Evolutionary conservation across 2,329 filamentous ascomycete genomes (phyloP).

Genomic region (Diaporthe sp.): DNA sequence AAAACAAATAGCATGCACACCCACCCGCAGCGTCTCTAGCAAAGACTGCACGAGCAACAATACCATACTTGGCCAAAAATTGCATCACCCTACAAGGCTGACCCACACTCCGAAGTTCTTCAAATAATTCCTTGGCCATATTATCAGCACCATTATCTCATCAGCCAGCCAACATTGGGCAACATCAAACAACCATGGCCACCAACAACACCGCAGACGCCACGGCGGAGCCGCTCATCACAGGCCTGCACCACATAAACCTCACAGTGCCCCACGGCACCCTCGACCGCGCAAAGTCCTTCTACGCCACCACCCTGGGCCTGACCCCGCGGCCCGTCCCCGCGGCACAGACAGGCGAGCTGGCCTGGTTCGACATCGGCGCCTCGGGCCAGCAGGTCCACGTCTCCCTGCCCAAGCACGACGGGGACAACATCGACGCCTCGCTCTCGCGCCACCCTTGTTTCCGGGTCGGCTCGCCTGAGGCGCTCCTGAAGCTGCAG

Average conservation of each 20-base stretch:
- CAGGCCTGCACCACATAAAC: conserved; percentile 65
- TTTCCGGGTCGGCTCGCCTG: conserved; percentile 60
- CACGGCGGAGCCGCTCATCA: conserved; percentile 53
- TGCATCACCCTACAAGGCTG: not conserved
- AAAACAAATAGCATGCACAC: not conserved
- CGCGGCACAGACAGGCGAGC: conserved; percentile 56
- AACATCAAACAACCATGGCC: no score
- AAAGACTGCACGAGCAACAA: not conserved
- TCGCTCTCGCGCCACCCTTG: conserved; percentile 65
- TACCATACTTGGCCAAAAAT: not conserved
- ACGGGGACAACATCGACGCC: conserved; percentile 47
- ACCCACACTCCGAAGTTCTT: not conserved
- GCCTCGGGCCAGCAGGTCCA: conserved; percentile 66
- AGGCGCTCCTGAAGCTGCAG: conserved; percentile 59
- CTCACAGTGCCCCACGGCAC: conserved; percentile 65
- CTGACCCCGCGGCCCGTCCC: conserved; percentile 64
- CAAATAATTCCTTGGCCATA: no score
- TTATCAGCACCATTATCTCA: not conserved
- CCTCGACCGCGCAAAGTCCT: conserved; percentile 60
- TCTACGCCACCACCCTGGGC: conserved; percentile 67
- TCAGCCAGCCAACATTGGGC: not conserved
- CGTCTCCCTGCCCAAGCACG: conserved; percentile 55
- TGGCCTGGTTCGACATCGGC: conserved; percentile 72
- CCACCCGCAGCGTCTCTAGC: no score
- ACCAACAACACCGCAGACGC: not conserved